phyloP scores from a whole-genome alignment of 129 eudicot genomes.

The Erigeron canadensis region DNA sequence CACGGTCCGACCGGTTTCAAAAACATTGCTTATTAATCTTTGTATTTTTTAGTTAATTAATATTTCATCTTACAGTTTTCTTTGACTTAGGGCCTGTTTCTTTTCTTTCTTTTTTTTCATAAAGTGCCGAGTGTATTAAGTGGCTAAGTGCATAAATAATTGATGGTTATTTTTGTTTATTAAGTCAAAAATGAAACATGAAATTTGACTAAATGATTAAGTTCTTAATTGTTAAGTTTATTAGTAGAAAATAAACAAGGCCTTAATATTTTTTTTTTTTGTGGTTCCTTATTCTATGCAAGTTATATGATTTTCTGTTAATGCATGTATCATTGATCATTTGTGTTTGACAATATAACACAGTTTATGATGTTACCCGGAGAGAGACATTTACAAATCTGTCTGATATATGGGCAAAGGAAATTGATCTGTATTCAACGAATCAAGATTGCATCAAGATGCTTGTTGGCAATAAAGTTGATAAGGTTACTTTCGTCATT shows the following conservation, averaged over 20 bases:
- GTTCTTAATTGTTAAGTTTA: too few species aligned
- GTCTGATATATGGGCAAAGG: conserved; percentile 88
- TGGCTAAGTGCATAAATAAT: too few species aligned
- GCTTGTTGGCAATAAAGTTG: conserved; percentile 99
- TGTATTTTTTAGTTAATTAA: not conserved
- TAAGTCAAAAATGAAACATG: too few species aligned
- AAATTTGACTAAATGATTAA: too few species aligned
- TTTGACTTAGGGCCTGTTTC: too few species aligned
- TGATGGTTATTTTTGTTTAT: too few species aligned
- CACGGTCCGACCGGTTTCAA: too few species aligned
- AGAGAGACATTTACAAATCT: conserved; percentile 85
- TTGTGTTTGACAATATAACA: conserved; percentile 15
- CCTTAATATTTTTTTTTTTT: not conserved
- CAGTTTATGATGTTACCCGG: conserved; percentile 93
- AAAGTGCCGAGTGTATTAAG: too few species aligned
- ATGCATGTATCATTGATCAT: conserved; percentile 13
- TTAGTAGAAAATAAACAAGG: too few species aligned
- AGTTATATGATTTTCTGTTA: not conserved
- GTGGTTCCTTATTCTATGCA: not conserved
- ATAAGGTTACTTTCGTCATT: conserved; percentile 52
- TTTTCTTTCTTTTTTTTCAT: too few species aligned
- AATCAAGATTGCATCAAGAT: conserved; percentile 96
- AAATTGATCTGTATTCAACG: conserved; percentile 82
- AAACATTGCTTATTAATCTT: too few species aligned
- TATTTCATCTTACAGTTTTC: not conserved